Evolutionary conservation across 108 stramenopile genomes (phyloP), one percentile per base, ranked within the genome.

Genomic region (Mediolabrus comicus): DNA sequence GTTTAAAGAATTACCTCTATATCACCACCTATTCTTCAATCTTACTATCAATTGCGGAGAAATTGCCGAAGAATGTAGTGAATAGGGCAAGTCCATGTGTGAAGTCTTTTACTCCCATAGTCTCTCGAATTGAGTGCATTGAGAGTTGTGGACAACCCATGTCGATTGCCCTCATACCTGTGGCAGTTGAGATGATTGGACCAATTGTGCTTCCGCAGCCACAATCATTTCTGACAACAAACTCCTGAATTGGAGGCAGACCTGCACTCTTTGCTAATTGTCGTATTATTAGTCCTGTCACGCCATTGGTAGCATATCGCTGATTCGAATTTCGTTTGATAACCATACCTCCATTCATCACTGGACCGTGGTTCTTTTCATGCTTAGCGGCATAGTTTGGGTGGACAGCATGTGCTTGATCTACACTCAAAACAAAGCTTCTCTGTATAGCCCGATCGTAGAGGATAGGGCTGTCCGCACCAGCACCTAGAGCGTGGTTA

Each of bases 301-400:
- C 76, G 2, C 85, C 88, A 53, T 84, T 97, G 9, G 98, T 98
- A 3, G 98, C 90, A 70, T 99, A 99, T 53, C 97, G 79, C 73
- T 98, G 97, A 84, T 98, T 99, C 46, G 81, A 67, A 75, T 99
- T 99, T 62, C 90, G 87, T 77, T 99, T 99, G 66, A 99, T 96
- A 11, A 99, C 99, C 85, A 98, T 85, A 6, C 99, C 99, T 3
- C 66, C 84, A 69, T 98, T 96, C 83, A 99, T 84, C 67, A 87
- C 90, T 2, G 98, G 98, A 19, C 84, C 89, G 79, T 98, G 97
- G 13, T 62, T 75, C 36, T 89, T 85, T 57, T 99, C 99, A 80
- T 99, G 98, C 56, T 97, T 97, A 33, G 81, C 69, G 19, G 84
- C 79, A 82, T 99, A 99, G 71, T 99, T 98, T 2, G 99, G 98